Evolutionary conservation across 495 filamentous ascomycete species (phyloP).

Genomic region (Melanomma pulvis-pyrius): DNA sequence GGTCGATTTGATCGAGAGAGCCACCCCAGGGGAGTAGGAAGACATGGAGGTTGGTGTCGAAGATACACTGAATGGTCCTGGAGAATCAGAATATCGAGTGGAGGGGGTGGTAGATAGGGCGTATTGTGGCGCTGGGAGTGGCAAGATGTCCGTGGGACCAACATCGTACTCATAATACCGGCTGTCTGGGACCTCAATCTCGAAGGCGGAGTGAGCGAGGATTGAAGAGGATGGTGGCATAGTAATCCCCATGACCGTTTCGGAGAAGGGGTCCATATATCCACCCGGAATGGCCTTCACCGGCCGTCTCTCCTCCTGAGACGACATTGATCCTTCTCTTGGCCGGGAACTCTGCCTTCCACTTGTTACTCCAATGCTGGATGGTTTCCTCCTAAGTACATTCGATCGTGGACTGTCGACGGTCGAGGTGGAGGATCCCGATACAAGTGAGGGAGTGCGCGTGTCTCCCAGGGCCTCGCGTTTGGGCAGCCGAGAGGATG

Average conservation of each 20-base stretch:
- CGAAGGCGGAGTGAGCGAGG: conserved; percentile 14
- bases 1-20: conserved; percentile 61
- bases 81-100: conserved; percentile 91
- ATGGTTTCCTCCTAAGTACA: conserved; percentile 42
- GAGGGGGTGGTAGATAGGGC: conserved; percentile 67
- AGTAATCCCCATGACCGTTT: conserved; percentile 45
- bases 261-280: conserved; percentile 36
- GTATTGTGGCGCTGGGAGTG: conserved; percentile 39
- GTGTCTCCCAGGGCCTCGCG: conserved; percentile 30
- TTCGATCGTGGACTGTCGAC: conserved; percentile 45
- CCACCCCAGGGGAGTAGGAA: conserved; percentile 86
- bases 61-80: conserved; percentile 84
- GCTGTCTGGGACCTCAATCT: conserved; percentile 10
- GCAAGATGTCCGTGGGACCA: conserved; percentile 34
- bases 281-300: conserved; percentile 30
- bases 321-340: conserved; percentile 30
- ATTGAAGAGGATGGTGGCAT: conserved; percentile 40
- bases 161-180: conserved; percentile 15
- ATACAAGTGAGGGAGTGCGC: conserved; percentile 47
- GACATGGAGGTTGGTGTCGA: conserved; percentile 96
- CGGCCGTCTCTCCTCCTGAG: conserved; percentile 32
- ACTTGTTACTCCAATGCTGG: conserved; percentile 35
- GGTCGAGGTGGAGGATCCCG: conserved; percentile 47
- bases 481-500: conserved; percentile 36
- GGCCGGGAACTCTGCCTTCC: conserved; percentile 22